Conservation (phyloP, 768 basidiomycete species). For the Crassisporium funariophilum region DNA sequence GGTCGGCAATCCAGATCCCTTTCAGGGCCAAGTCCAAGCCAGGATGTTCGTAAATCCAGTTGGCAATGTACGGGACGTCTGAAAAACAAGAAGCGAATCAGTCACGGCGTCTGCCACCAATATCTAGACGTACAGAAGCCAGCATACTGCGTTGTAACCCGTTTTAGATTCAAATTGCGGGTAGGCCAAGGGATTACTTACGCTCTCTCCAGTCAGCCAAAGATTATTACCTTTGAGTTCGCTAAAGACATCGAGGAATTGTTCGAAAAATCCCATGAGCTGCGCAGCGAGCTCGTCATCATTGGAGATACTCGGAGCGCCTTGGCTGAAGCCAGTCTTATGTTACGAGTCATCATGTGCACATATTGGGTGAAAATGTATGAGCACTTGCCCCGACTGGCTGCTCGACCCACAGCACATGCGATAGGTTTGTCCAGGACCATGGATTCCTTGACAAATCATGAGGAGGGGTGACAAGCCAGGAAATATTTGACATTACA, state of each 20-base stretch:
- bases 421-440: slow-evolving; percentile 73
- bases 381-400: slow-evolving; percentile 55
- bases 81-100: background rate
- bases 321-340: slow-evolving; percentile 70
- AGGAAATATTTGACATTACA: slow-evolving; percentile 18
- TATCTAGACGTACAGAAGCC: slow-evolving; percentile 54
- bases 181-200: slow-evolving; percentile 32
- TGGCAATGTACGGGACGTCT: slow-evolving; percentile 61
- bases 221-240: slow-evolving; percentile 71
- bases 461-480: background rate
- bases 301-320: slow-evolving; percentile 58
- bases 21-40: slow-evolving; percentile 54
- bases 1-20: slow-evolving; percentile 67
- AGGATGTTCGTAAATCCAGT: slow-evolving; percentile 68
- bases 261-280: slow-evolving; percentile 55
- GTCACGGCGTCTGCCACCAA: background rate
- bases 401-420: slow-evolving; percentile 71
- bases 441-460: slow-evolving; percentile 49
- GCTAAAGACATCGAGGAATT: slow-evolving; percentile 65
- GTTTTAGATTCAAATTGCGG: background rate
- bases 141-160: slow-evolving; percentile 51
- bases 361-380: background rate
- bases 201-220: slow-evolving; percentile 68
- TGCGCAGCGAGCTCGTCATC: slow-evolving; percentile 60
- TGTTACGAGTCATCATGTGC: background rate